Percentiles rank a stretch among this genome's conserved stretches.
phyloP scores from a whole-genome alignment of 805 yeast species.

The Spathaspora arborariae region DNA sequence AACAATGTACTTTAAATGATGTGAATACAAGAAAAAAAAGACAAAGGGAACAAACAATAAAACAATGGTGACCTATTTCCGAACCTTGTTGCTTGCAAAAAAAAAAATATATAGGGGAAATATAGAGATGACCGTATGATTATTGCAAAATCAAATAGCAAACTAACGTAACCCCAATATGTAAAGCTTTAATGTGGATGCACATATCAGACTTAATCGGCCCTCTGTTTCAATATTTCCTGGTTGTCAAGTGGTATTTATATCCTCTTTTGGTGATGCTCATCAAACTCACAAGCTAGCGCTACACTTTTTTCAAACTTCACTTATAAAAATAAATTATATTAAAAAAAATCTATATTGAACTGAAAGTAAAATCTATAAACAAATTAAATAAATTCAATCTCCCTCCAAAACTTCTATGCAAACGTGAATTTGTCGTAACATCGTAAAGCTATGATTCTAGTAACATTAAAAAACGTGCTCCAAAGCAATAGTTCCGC shows the following conservation, averaged over 20 bases:
- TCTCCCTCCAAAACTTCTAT: not conserved
- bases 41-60: not conserved
- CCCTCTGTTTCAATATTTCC: too few relatives aligned
- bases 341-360: not conserved
- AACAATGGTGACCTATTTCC: not conserved
- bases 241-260: too few relatives aligned
- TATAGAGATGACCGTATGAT: not conserved
- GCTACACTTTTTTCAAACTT: too few relatives aligned
- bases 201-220: too few relatives aligned
- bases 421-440: not conserved
- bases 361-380: not conserved
- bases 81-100: not conserved
- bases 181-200: too few relatives aligned
- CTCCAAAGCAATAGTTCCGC: constrained; percentile 3
- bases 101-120: not conserved
- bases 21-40: too few relatives aligned
- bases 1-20: too few relatives aligned
- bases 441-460: not conserved
- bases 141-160: not conserved
- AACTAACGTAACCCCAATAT: not conserved
- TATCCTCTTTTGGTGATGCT: too few relatives aligned
- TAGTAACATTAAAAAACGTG: constrained; percentile 1
- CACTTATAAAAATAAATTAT: too few relatives aligned
- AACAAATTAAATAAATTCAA: not conserved
- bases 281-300: too few relatives aligned